Evolutionary conservation across 2,329 filamentous ascomycete species (phyloP).

Genomic region (Aspergillus floridensis): DNA sequence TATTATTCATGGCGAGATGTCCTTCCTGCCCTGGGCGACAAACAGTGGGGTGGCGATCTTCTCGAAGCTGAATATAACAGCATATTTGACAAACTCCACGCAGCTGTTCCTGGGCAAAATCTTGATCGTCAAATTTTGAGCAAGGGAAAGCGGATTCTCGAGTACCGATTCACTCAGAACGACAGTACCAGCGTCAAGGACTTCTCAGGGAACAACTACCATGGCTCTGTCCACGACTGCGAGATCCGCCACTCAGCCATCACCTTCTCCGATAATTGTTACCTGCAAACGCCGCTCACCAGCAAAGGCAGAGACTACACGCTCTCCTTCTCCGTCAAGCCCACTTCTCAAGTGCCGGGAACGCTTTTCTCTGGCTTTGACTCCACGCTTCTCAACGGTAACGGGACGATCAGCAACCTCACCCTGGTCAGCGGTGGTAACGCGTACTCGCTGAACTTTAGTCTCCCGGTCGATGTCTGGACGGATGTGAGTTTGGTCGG

Average conservation of each 20-base stretch:
- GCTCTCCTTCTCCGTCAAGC: slow-evolving; percentile 47
- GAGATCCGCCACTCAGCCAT: slow-evolving; percentile 26
- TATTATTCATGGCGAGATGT: slow-evolving; percentile 48
- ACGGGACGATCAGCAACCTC: slow-evolving; percentile 35
- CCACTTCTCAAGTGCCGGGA: slow-evolving; percentile 34
- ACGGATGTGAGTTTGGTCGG: slow-evolving; percentile 12
- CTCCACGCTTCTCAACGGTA: slow-evolving; percentile 40
- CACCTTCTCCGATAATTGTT: slow-evolving; percentile 39
- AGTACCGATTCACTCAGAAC: not conserved
- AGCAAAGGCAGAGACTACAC: slow-evolving; percentile 58
- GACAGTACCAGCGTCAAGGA: not conserved
- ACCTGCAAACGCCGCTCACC: slow-evolving; percentile 46
- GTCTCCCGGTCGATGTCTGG: slow-evolving; percentile 39
- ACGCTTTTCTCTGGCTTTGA: slow-evolving; percentile 45
- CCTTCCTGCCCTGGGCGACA: slow-evolving; percentile 51
- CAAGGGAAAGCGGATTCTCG: not conserved
- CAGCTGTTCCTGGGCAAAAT: slow-evolving; percentile 47
- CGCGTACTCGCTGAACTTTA: slow-evolving; percentile 42
- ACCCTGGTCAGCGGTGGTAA: slow-evolving; percentile 41
- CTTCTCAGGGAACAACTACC: not conserved
- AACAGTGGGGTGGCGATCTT: slow-evolving; percentile 55
- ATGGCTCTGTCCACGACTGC: not conserved
- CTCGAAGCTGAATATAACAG: slow-evolving; percentile 40
- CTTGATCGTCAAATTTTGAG: slow-evolving; percentile 10
- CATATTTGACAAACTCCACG: slow-evolving; percentile 42